Evolutionary conservation across 2,329 filamentous ascomycete genomes (phyloP).

Genomic region (Tolypocladium ophioglossoides): DNA sequence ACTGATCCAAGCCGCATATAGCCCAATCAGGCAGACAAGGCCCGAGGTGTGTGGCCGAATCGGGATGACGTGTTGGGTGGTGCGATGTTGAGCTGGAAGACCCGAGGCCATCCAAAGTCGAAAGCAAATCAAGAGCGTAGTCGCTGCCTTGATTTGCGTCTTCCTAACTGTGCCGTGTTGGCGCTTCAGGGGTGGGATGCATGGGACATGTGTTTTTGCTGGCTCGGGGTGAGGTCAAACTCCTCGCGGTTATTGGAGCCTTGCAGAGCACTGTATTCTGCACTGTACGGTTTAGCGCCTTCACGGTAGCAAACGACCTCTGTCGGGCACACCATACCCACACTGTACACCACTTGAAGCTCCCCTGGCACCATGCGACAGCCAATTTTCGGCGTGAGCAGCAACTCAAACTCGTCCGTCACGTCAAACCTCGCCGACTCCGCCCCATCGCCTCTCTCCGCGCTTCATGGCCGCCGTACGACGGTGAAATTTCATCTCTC

Average conservation of each 20-base stretch:
- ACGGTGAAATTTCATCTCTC: not conserved
- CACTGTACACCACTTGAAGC: not conserved
- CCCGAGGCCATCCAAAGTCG: too few species aligned
- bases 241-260: not conserved
- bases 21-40: too few species aligned
- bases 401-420: not conserved
- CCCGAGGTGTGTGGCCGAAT: too few species aligned
- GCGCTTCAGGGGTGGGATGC: too few species aligned
- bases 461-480: not conserved
- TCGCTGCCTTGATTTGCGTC: too few species aligned
- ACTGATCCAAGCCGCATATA: too few species aligned
- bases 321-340: not conserved
- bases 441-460: not conserved
- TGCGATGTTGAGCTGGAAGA: too few species aligned
- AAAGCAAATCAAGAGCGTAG: too few species aligned
- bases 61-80: too few species aligned
- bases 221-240: not conserved
- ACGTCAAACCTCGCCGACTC: not conserved
- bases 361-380: conserved; percentile 2
- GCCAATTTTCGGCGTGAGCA: conserved; percentile 1
- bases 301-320: too few species aligned
- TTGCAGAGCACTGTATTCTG: not conserved
- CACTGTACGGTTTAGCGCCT: not conserved
- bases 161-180: too few species aligned
- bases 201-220: not conserved